Evolutionary conservation across 1,284 basidiomycete species (phyloP), one percentile per base, ranked within the genome.

Genomic region (Microbotryomycetes sp.): DNA sequence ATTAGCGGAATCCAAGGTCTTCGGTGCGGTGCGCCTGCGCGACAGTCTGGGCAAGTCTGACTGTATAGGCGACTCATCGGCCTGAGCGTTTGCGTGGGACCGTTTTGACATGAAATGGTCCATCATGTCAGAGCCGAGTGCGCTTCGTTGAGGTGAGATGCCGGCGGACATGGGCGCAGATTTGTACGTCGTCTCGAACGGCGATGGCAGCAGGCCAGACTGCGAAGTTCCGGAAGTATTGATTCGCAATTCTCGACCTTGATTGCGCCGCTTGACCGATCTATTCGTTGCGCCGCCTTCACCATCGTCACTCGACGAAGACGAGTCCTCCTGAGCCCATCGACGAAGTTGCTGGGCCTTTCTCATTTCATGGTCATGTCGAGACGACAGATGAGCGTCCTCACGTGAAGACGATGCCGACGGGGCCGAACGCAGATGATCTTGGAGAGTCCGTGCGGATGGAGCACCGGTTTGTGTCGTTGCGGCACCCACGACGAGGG

Each of bases 101-200:
- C 59, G 60, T 13, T 48, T 52, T 46, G 55, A 53, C 57, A 68
- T 65, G 59, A 60, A 66, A 18, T 61, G 61, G 35, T 68, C 66
- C 64, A 68, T 65, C 59, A 61, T 61, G 35, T 41, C 35, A 9
- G 35, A 41, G 11, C 35, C 35, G 9, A 18, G 18, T 41, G 35
- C 35, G 9, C 35, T 9, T 41, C 18, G 9, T 18, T 41, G 11
- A 18, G 35, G 35, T 18, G 35, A 41, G 35, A 41, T 41, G 35
- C 35, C 18, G 35, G 35, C 35, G 35, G n/a, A n/a, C n/a, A n/a
- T n/a, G n/a, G n/a, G n/a, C n/a, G n/a, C n/a, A n/a, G n/a, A n/a
- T n/a, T n/a, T n/a, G n/a, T n/a, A n/a, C 35, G 35, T 9, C 11
- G 35, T 11, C 35, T 11, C 11, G 35, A 41, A 41, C 18, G 35